Evolutionary conservation across 805 yeast genomes (phyloP), one percentile per base, ranked within the genome.

Genomic region (Brettanomyces anomalus): DNA sequence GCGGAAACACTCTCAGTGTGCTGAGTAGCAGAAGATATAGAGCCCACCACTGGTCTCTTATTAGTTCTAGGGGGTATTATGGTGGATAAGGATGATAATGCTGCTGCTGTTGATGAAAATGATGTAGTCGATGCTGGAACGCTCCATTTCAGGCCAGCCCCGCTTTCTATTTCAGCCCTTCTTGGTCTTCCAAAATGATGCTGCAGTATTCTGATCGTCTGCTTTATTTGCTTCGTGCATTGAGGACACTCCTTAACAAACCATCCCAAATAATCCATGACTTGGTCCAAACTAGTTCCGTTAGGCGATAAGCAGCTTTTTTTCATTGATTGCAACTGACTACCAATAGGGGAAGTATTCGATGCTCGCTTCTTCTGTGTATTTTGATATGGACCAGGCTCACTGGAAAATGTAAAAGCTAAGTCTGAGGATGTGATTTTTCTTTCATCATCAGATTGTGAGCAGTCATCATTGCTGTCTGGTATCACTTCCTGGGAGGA

Each of bases 181-280:
- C 15, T 30, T 11, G 15, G 20, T 17, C 24, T 16, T 5, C 36
- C 28, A n/a, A 39, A 39, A 3, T 39, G 21, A 5, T 18, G 15
- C 14, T 39, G 19, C 21, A 40, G 28, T 16, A 40, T 24, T 7
- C 15, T 10, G 28, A 35, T 21, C 4, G 35, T 26, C 36, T 34
- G n/a, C 7, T 35, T 18, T 14, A 35, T 32, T 13, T 36, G 44
- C 17, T 14, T 11, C 10, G 20, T 20, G 19, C 34, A 19, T 18
- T 31, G 21, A 14, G 43, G 43, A 21, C 38, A 33, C 16, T 21
- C 14, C 32, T 42, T 37, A 14, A 48, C 48, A 44, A 51, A 51
- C 54, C 54, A 52, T 1, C 40, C 33, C n/a, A 52, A 36, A 33
- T 50, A 52, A 11, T 40, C 46, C 14, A 37, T 41, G 5, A 52